Base-by-base conservation (phyloP, 2,329 filamentous ascomycete genomes). In the Tolypocladium album region DNA sequence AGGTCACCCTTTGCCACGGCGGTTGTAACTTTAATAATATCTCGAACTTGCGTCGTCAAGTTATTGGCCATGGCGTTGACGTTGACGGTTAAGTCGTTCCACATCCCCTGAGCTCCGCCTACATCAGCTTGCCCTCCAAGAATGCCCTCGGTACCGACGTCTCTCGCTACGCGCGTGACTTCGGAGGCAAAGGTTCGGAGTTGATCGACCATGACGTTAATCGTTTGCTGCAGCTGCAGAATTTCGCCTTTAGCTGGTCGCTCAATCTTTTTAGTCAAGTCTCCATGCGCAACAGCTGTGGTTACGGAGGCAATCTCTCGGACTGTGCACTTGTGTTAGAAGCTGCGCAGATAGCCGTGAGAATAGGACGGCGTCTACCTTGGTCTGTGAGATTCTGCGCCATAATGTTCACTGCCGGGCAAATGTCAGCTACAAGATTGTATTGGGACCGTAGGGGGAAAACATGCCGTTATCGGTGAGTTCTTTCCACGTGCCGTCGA, bases 401-500 rank as follows among this genome's bases (percentile, higher is more conserved):
- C 88, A 92, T 92, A 56, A 91, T 85, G 74, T 92, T 92, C 62
- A 92, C 88, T 88, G 63, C 7, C 22, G 13, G 27, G 17, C 97
- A 40, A 42, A 65, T 63, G 69, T 69, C 57, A 70, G 65, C 57
- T 61, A 31, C 22, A n/a, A 12, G 17, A 7, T 9, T n/a, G 27
- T 7, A 50, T 71, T 1, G n/a, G 27, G 13, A 15, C 53, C 5
- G 17, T 1, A 8, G 42, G 24, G 34, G 22, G 13, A 17, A 43
- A n/a, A n/a, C 55, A 73, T 78, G 86, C 85, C 85, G 69, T 93
- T 93, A 72, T 92, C 88, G 22, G 93, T 97, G 67, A 97, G 79
- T 77, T 97, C 93, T 71, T 96, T 96, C 93, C 93, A 97, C 62
- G 95, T 96, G 69, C 93, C 93, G 74, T 94, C 91, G 60, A 97